Evolutionary conservation across 305 asterid species (phyloP), one percentile per base, ranked within the genome.

Genomic region (Petunia hybrid): DNA sequence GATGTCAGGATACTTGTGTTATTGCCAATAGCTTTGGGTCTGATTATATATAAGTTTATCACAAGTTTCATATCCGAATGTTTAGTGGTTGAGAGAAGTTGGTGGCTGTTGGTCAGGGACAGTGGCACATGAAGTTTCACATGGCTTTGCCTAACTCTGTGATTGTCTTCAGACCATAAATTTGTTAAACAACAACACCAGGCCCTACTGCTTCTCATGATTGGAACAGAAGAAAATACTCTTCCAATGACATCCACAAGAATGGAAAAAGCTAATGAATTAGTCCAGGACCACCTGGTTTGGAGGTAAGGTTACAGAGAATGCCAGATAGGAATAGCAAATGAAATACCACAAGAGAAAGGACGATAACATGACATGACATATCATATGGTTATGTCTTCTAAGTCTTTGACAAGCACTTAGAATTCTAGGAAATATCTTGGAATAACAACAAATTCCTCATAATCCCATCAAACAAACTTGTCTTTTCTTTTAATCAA

Each of bases 181-280:
- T 69, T 69, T 43, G 76, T 43, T 43, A 16, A 43, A 43, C 40
- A n/a, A 3, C 57, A 43, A 43, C 41, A 69, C 59, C 4, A 69
- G 76, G 76, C 40, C 67, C 76, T 7, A 69, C 40, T 69, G 3
- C 59, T 69, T 69, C 57, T 69, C 8, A 4, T 43, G 76, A 69
- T 69, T 69, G 57, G 55, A 69, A 45, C 76, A 69, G 57, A 69
- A 16, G 6, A 43, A 43, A 40, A 8, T 5, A 16, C 41, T 14
- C 40, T 69, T 43, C 16, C 16, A 43, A 1, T 69, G 3, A 43
- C 16, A 69, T 8, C 16, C 76, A 69, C 57, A 69, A 9, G 40
- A 70, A 69, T 16, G 60, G 77, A 70, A 22, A 36, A 2, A 31
- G 4, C 9, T 69, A 0, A 0, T 70, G 42, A 46, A 0, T 70